phyloP scores from a whole-genome alignment of 345 rosid species.

The Bruguiera sexangula region DNA sequence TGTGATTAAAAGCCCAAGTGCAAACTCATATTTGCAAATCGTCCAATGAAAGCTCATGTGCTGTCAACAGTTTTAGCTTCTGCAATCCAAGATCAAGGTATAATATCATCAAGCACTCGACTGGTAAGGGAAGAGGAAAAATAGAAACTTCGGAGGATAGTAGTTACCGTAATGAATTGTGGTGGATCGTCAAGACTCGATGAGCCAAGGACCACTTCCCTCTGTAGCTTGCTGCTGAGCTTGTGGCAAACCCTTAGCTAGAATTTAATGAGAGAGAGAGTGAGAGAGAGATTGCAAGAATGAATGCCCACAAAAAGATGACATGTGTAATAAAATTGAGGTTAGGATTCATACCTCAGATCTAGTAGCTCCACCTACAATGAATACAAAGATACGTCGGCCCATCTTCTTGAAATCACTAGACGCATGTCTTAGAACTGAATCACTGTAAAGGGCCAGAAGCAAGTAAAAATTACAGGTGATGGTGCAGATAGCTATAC shows the following conservation, averaged over 20 bases:
- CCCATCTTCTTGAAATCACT: constrained; percentile 94
- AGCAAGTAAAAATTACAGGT: constrained; percentile 4
- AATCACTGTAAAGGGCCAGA: constrained; percentile 52
- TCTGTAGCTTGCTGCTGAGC: constrained; percentile 73
- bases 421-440: constrained; percentile 75
- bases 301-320: background rate
- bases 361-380: constrained; percentile 94
- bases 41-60: constrained; percentile 71
- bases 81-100: constrained; percentile 24
- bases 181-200: constrained; percentile 95
- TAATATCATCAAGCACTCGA: background rate
- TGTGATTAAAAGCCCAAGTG: constrained; percentile 11
- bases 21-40: constrained; percentile 46
- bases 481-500: background rate
- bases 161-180: constrained; percentile 76
- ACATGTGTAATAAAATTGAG: background rate
- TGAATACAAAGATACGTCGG: constrained; percentile 79
- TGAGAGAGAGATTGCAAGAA: background rate
- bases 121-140: too few species aligned
- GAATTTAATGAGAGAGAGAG: constrained; percentile 6
- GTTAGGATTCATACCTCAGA: constrained; percentile 65
- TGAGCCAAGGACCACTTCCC: constrained; percentile 92
- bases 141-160: background rate
- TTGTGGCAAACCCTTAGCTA: constrained; percentile 96
- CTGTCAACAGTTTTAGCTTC: constrained; percentile 88